Evolutionary conservation across 257 asterid genomes (phyloP).

Genomic region (Solanum tacnaense): DNA sequence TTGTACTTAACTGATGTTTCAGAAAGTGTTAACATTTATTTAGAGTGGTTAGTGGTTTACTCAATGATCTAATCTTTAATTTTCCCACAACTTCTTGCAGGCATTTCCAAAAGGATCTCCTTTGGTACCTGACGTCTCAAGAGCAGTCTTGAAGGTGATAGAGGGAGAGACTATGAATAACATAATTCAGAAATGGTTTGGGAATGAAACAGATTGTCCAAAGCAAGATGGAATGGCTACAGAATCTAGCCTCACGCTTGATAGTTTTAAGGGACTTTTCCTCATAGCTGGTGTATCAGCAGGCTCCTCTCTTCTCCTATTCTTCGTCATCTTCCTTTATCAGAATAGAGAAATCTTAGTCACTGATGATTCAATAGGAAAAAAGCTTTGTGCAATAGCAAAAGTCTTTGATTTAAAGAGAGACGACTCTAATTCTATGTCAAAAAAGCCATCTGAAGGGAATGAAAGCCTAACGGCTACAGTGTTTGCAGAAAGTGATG

Average conservation of each 20-base stretch:
- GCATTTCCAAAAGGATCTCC: slow-evolving; percentile 38
- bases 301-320: slow-evolving; percentile 21
- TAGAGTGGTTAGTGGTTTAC: not conserved
- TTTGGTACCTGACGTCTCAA: slow-evolving; percentile 27
- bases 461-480: not conserved
- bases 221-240: not conserved
- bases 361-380: slow-evolving; percentile 11
- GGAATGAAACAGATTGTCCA: slow-evolving; percentile 2
- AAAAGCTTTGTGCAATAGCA: slow-evolving; percentile 21
- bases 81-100: not conserved
- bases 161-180: slow-evolving; percentile 12
- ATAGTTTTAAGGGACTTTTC: slow-evolving; percentile 28
- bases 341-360: slow-evolving; percentile 15
- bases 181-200: slow-evolving; percentile 17
- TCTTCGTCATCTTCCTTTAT: slow-evolving; percentile 16
- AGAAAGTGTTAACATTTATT: not conserved
- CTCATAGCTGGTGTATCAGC: slow-evolving; percentile 23
- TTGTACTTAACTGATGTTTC: not conserved
- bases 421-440: not conserved
- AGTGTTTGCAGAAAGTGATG: not conserved
- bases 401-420: slow-evolving; percentile 19
- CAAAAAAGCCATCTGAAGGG: not conserved
- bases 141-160: slow-evolving; percentile 16
- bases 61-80: not conserved
- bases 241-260: slow-evolving; percentile 6